Percentiles rank a stretch among this genome's conserved stretches.
phyloP scores from a whole-genome alignment of 106 monocot species.

The Dioscorea dumetorum region DNA sequence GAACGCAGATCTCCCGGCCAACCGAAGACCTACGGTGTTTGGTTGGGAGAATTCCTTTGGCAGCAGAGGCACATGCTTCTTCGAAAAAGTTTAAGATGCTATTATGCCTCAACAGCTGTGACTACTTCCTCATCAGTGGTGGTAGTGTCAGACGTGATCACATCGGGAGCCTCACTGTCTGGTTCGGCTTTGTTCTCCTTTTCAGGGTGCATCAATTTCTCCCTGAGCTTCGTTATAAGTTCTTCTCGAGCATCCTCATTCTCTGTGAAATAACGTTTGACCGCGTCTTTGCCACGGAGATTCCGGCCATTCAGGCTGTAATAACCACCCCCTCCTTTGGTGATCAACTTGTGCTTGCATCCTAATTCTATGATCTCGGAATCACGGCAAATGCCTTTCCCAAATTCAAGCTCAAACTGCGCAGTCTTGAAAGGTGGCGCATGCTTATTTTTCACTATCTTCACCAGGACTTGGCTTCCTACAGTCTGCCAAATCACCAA shows the following conservation, averaged over 20 bases:
- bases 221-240: constrained; percentile 46
- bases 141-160: constrained; percentile 25
- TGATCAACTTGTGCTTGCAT: constrained; percentile 57
- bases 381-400: constrained; percentile 75
- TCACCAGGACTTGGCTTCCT: constrained; percentile 85
- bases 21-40: background rate
- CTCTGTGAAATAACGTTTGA: constrained; percentile 47
- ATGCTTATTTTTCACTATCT: constrained; percentile 96
- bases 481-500: constrained; percentile 36
- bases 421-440: constrained; percentile 92
- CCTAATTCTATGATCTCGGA: constrained; percentile 70
- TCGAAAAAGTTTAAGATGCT: background rate
- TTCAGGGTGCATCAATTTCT: constrained; percentile 26
- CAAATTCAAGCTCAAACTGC: constrained; percentile 87
- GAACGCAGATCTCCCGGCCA: background rate
- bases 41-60: background rate
- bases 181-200: constrained; percentile 11
- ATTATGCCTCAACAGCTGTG: constrained; percentile 27
- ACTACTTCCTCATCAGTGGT: constrained; percentile 45
- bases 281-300: constrained; percentile 77
- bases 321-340: constrained; percentile 41
- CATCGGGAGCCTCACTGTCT: constrained; percentile 15
- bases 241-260: constrained; percentile 45
- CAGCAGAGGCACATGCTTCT: background rate
- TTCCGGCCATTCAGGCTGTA: constrained; percentile 42